Conservation (phyloP, 345 rosid genomes). For the Carallia brachiata region DNA sequence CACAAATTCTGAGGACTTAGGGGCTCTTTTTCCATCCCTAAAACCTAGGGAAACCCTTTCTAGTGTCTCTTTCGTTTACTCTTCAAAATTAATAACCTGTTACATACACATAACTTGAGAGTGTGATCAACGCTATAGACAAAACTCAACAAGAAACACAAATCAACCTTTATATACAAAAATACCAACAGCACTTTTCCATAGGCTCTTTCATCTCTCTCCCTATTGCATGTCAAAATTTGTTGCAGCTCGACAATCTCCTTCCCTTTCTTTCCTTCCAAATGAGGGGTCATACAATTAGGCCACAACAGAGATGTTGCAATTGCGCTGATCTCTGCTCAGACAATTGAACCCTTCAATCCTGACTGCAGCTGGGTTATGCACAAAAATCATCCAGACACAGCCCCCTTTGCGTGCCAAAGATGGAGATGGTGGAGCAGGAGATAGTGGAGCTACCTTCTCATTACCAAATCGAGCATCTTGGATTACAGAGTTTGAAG, state of each 20-base stretch:
- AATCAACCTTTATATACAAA: background rate
- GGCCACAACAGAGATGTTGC: slow-evolving; percentile 75
- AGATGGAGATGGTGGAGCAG: slow-evolving; percentile 30
- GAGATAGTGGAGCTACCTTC: slow-evolving; percentile 21
- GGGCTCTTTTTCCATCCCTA: background rate
- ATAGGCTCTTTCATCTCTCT: slow-evolving; percentile 4
- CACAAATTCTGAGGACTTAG: background rate
- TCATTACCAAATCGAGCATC: slow-evolving; percentile 60
- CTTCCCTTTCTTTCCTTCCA: background rate
- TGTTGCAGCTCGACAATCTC: background rate
- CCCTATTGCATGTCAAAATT: slow-evolving; percentile 18
- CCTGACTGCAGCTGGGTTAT: slow-evolving; percentile 62
- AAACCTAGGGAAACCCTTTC: slow-evolving; percentile 1
- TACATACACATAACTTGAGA: slow-evolving; percentile 24
- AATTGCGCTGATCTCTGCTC: slow-evolving; percentile 48
- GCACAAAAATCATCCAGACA: slow-evolving; percentile 54
- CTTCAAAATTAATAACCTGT: slow-evolving; percentile 25
- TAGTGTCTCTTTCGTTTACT: slow-evolving; percentile 16
- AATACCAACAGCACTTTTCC: background rate
- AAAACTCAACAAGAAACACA: background rate
- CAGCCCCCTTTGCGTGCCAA: slow-evolving; percentile 36
- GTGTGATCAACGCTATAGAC: background rate
- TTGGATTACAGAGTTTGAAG: slow-evolving; percentile 62
- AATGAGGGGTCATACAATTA: slow-evolving; percentile 14
- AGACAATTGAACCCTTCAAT: slow-evolving; percentile 83